Base-by-base conservation (phyloP, 305 asterid genomes). In the Withania somnifera region DNA sequence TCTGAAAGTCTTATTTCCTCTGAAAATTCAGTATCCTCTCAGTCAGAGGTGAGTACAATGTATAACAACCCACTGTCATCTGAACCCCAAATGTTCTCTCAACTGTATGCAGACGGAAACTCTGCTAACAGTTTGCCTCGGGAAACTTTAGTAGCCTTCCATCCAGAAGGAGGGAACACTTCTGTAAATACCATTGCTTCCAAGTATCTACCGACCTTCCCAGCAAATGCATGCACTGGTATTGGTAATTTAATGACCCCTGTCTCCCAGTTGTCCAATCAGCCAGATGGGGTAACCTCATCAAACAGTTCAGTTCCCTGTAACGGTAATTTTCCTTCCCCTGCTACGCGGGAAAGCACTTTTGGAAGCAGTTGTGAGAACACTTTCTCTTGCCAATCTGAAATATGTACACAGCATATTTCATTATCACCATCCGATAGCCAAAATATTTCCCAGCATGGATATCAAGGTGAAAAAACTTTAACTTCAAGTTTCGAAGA, bases 51-150 rank as follows among this genome's bases (percentile, higher is more conserved):
- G 79, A 73, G 54, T 86, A 58, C 47, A 73, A 81, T 15, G 57
- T 81, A 61, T 84, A 78, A 83, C 68, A 82, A 50, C 71, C 73
- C 85, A 56, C 78, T 75, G 52, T 82, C 69, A 11, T 20, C 66
- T 82, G 89, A 61, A 47, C 80, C 87, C 83, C 91, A 77, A 75
- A 81, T 24, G 52, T 81, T 89, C 77, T 83, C 90, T 83, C 90
- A 81, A 64, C 88, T 58, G 42, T 79, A 81, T 84, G 40, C 30
- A 81, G 84, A 24, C 32, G 67, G 67, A 53, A 79, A 63, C 85
- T 83, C 86, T 63, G 67, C 87, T 36, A 84, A 79, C 81, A 53
- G 51, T 51, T 61, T 69, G 34, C 30, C 88, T 85, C 87, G 34
- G 84, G 82, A 64, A 64, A 83, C 82, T 58, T 67, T 61, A 32